Evolutionary conservation across 371 early-diverging fungal genomes (phyloP).

Genomic region (Mortierella sp.): DNA sequence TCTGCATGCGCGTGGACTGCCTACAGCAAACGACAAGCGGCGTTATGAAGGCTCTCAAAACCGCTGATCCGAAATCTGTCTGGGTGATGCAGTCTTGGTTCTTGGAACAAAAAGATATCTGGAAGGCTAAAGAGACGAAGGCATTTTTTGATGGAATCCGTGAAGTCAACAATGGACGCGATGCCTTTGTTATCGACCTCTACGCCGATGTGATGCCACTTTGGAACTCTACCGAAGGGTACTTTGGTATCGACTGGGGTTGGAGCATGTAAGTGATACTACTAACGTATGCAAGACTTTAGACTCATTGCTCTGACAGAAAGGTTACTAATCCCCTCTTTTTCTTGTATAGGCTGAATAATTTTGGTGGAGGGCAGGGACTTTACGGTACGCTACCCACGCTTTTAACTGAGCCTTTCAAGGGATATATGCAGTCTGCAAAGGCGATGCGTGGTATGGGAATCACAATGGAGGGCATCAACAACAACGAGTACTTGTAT

Average conservation of each 20-base stretch:
- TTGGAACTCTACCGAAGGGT: constrained; percentile 36
- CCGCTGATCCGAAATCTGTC: constrained; percentile 48
- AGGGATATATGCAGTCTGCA: constrained; percentile 23
- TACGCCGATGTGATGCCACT: constrained; percentile 45
- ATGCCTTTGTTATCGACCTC: constrained; percentile 54
- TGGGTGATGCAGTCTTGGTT: constrained; percentile 57
- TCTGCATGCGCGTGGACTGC: constrained; percentile 24
- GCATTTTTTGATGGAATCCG: constrained; percentile 55
- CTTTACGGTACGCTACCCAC: constrained; percentile 45
- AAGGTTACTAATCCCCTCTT: not conserved
- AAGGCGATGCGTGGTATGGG: constrained; percentile 55
- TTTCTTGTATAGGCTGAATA: constrained; percentile 36
- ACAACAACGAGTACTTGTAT: constrained; percentile 54
- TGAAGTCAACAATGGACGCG: constrained; percentile 29
- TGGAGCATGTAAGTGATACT: constrained; percentile 52
- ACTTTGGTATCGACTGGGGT: constrained; percentile 54
- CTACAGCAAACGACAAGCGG: constrained; percentile 17
- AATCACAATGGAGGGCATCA: constrained; percentile 55
- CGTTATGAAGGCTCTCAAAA: constrained; percentile 46
- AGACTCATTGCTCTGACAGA: too few relatives aligned
- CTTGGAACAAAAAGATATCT: constrained; percentile 18
- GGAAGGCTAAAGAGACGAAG: constrained; percentile 25
- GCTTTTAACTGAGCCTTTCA: constrained; percentile 44
- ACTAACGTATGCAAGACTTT: too few relatives aligned
- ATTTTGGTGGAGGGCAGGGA: constrained; percentile 53